Conservation (phyloP, 2,329 filamentous ascomycete species). For the Trichoderma sp. region DNA sequence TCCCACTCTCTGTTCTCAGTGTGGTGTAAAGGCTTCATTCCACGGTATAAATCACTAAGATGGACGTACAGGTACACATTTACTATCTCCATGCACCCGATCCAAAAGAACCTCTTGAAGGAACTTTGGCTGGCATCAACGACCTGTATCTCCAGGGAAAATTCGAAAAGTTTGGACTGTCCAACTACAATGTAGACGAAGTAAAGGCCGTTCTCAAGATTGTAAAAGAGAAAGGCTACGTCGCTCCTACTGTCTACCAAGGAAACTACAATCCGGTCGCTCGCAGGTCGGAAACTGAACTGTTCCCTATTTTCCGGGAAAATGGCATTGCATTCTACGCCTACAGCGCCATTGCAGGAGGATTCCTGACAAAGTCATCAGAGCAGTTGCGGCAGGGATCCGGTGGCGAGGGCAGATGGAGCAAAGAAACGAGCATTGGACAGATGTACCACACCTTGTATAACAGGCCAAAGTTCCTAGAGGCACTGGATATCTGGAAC, state of each 20-base stretch:
- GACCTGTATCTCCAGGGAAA: not conserved
- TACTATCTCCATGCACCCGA: slow-evolving; percentile 13
- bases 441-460: slow-evolving; percentile 9
- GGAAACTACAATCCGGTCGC: slow-evolving; percentile 42
- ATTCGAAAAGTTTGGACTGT: slow-evolving; percentile 32
- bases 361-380: slow-evolving; percentile 28
- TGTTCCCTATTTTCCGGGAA: slow-evolving; percentile 38
- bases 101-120: not conserved
- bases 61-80: not conserved
- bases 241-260: slow-evolving; percentile 43
- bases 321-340: slow-evolving; percentile 40
- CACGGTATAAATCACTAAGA: not conserved
- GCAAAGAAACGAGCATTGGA: not conserved
- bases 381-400: not conserved
- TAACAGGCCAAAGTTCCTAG: slow-evolving; percentile 4
- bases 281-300: slow-evolving; percentile 36
- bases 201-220: slow-evolving; percentile 39
- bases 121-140: slow-evolving; percentile 3
- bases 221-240: slow-evolving; percentile 37
- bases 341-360: slow-evolving; percentile 38
- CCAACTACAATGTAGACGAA: slow-evolving; percentile 41
- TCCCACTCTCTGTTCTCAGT: not conserved
- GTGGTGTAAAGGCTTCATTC: too few species aligned
- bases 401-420: slow-evolving; percentile 3
- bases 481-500: slow-evolving; percentile 1